A percentile compares a stretch with the other conserved stretches of the same genome.
Evolutionary conservation across 2,329 filamentous ascomycete genomes (phyloP).

Genomic region (Thyridium curvatum): DNA sequence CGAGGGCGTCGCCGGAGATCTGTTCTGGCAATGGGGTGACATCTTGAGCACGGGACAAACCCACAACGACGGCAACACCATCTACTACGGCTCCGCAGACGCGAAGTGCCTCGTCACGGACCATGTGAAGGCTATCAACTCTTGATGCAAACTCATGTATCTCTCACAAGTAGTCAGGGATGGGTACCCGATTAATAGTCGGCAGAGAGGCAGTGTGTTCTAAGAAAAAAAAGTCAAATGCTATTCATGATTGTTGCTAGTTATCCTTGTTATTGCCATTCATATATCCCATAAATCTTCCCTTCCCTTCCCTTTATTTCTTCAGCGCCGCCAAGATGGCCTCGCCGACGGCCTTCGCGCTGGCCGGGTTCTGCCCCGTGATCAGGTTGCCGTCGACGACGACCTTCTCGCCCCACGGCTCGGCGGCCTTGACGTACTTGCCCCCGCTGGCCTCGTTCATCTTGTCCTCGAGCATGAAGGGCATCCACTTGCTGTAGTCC

Average conservation of each 20-base stretch:
- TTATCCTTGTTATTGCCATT: no score
- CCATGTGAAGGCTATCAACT: constrained; percentile 29
- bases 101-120: constrained; percentile 38
- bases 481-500: constrained; percentile 34
- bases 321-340: constrained; percentile 40
- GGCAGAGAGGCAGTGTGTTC: no score
- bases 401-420: constrained; percentile 43
- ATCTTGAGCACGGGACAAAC: constrained; percentile 32
- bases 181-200: no score
- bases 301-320: neutral
- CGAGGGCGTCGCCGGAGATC: constrained; percentile 25
- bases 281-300: neutral
- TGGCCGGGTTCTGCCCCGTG: constrained; percentile 53
- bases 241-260: no score
- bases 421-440: constrained; percentile 47
- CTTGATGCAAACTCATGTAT: no score
- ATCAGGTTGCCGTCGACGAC: constrained; percentile 46
- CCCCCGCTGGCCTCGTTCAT: constrained; percentile 43
- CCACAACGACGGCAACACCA: constrained; percentile 36
- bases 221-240: no score
- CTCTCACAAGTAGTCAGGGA: no score
- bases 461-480: constrained; percentile 56
- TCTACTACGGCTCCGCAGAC: constrained; percentile 33
- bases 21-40: constrained; percentile 36
- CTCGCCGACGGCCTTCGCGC: constrained; percentile 43